Evolutionary conservation across 176 grass and related monocot species (phyloP).

Genomic region (Triticum dicoccoides): DNA sequence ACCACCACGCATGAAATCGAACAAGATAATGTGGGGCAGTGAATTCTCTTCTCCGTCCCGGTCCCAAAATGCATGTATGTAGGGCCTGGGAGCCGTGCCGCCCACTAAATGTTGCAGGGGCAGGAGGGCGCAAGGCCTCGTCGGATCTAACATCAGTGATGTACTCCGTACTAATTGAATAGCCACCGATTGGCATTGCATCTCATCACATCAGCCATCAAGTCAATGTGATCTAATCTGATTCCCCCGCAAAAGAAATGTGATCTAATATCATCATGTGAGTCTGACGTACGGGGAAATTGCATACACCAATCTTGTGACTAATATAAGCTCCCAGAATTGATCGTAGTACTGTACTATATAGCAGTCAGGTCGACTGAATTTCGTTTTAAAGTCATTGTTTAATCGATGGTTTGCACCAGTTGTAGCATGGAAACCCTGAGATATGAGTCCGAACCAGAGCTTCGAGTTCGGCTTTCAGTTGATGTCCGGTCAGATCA

Average conservation of each 20-base stretch:
- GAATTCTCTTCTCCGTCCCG: background rate
- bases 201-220: background rate
- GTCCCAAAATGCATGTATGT: background rate
- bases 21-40: background rate
- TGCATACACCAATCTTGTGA: background rate
- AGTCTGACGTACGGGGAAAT: background rate
- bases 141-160: slow-evolving; percentile 16
- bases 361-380: background rate
- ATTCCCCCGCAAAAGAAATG: too few species aligned
- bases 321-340: background rate
- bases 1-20: background rate
- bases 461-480: background rate
- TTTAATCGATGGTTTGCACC: background rate
- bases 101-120: background rate
- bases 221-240: background rate
- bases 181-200: background rate
- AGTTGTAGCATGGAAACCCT: background rate
- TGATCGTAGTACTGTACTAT: background rate
- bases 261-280: background rate
- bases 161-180: background rate
- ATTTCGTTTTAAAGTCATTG: background rate
- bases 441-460: background rate
- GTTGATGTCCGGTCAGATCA: background rate
- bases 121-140: background rate
- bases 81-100: background rate